Percentiles rank a stretch among this genome's conserved stretches.
Conservation (phyloP, 2,329 filamentous ascomycete species). For the Clarireedia hainanense region DNA sequence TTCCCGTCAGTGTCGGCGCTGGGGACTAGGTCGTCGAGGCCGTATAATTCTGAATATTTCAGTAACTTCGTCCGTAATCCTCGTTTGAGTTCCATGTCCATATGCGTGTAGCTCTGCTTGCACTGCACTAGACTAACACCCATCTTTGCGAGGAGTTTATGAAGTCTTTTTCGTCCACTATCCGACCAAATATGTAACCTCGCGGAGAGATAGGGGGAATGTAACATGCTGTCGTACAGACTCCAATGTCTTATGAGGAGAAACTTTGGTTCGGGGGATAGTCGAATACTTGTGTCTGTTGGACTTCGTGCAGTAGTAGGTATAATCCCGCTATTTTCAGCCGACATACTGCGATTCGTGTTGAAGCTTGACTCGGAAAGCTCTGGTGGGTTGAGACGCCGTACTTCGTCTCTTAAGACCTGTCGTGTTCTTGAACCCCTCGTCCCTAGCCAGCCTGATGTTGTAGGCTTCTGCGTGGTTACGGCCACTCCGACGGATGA, state of each 20-base stretch:
- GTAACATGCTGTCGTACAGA: conserved; percentile 95
- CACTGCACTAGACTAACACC: conserved; percentile 89
- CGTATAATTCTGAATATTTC: conserved; percentile 88
- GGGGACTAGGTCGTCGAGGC: conserved; percentile 87
- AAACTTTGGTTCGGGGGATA: conserved; percentile 91
- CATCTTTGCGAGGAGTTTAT: conserved; percentile 97
- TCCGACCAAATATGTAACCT: conserved; percentile 93
- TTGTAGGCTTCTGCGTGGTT: conserved; percentile 47
- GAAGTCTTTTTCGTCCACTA: conserved; percentile 74
- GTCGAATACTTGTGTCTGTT: conserved; percentile 82
- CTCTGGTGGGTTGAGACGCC: conserved; percentile 79
- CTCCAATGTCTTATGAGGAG: conserved; percentile 94
- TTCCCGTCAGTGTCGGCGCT: conserved; percentile 63
- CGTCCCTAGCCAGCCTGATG: conserved; percentile 70
- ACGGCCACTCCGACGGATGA: conserved; percentile 72
- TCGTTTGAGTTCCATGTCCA: conserved; percentile 95
- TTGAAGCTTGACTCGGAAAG: conserved; percentile 45
- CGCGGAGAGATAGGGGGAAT: conserved; percentile 89
- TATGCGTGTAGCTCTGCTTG: conserved; percentile 92
- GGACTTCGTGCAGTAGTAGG: conserved; percentile 82
- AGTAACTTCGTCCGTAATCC: conserved; percentile 77
- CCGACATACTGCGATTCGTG: conserved; percentile 51
- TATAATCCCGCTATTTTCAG: conserved; percentile 71
- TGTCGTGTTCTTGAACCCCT: conserved; percentile 79
- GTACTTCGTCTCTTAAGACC: conserved; percentile 84